phyloP scores from a whole-genome alignment of 2,329 filamentous ascomycete species.

The Fusarium sp. region DNA sequence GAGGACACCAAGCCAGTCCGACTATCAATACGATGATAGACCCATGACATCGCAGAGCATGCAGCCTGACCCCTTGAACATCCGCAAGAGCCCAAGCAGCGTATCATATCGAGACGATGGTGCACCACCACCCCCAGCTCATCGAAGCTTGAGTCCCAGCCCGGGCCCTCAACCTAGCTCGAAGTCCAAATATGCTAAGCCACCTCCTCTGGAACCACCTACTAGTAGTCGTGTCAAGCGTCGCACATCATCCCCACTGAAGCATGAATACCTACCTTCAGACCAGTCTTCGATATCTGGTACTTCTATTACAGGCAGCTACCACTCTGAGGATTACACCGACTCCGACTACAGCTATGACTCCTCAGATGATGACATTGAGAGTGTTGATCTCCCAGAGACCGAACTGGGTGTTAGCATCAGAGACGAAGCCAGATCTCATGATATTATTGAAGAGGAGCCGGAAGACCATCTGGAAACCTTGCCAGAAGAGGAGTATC shows the following conservation, averaged over 20 bases:
- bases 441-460: slow-evolving; percentile 43
- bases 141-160: slow-evolving; percentile 58
- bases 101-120: slow-evolving; percentile 63
- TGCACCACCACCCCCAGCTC: slow-evolving; percentile 67
- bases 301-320: slow-evolving; percentile 65
- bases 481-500: slow-evolving; percentile 25
- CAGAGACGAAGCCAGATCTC: slow-evolving; percentile 63
- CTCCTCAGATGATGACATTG: slow-evolving; percentile 65
- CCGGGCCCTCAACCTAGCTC: slow-evolving; percentile 49
- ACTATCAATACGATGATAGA: slow-evolving; percentile 47
- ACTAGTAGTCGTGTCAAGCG: slow-evolving; percentile 67
- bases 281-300: slow-evolving; percentile 72
- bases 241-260: slow-evolving; percentile 89
- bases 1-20: slow-evolving; percentile 55
- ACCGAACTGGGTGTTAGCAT: slow-evolving; percentile 71
- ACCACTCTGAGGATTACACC: slow-evolving; percentile 58
- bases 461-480: slow-evolving; percentile 54
- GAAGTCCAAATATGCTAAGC: slow-evolving; percentile 47
- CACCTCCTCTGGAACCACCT: slow-evolving; percentile 63
- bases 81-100: slow-evolving; percentile 51
- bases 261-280: slow-evolving; percentile 96
- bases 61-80: slow-evolving; percentile 54
- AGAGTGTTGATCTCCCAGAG: slow-evolving; percentile 71
- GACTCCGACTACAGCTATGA: slow-evolving; percentile 64
- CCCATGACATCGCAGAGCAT: slow-evolving; percentile 54